Percentiles rank a stretch among this genome's conserved stretches.
phyloP scores from a whole-genome alignment of 768 basidiomycete species.

The Panus rudis region DNA sequence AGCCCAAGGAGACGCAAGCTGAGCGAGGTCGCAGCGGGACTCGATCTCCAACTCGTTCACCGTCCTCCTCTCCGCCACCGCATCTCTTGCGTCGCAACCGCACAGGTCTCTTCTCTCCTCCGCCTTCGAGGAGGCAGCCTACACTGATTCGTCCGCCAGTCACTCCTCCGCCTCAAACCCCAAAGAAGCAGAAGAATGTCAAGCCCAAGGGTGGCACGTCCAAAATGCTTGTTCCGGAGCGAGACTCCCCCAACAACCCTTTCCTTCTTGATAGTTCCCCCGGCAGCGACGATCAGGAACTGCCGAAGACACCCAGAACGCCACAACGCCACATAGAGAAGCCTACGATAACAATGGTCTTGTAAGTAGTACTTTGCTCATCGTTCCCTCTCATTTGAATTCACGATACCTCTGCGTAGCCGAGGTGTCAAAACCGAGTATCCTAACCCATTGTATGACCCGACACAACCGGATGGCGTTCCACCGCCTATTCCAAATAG shows the following conservation, averaged over 20 bases:
- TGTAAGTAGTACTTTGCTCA: slow-evolving; percentile 40
- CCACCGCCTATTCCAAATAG: slow-evolving; percentile 35
- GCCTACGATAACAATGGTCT: slow-evolving; percentile 64
- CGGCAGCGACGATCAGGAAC: slow-evolving; percentile 18
- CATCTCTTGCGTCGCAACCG: slow-evolving; percentile 18
- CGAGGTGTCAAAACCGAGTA: slow-evolving; percentile 60
- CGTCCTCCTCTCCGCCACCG: slow-evolving; percentile 21
- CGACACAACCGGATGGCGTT: slow-evolving; percentile 17
- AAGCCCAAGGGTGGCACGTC: too few species aligned
- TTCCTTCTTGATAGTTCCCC: slow-evolving; percentile 35
- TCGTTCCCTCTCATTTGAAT: background rate
- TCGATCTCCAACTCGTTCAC: slow-evolving; percentile 19
- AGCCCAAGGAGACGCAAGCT: background rate
- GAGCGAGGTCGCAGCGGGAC: slow-evolving; percentile 10
- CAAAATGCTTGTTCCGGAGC: slow-evolving; percentile 27
- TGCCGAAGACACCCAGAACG: slow-evolving; percentile 28
- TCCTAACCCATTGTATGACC: slow-evolving; percentile 57
- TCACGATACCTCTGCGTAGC: slow-evolving; percentile 29
- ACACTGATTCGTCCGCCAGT: slow-evolving; percentile 17
- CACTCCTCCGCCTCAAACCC: slow-evolving; percentile 33
- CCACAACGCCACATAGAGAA: slow-evolving; percentile 43
- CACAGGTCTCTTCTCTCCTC: slow-evolving; percentile 50
- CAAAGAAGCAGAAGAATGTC: slow-evolving; percentile 28
- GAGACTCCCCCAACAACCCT: slow-evolving; percentile 68
- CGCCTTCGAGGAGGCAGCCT: slow-evolving; percentile 48